These are phyloP conservation scores for Allomyces javanicus DNA, from an alignment of 192 early-diverging fungal genomes.

Conservation along the genomic window DNA sequence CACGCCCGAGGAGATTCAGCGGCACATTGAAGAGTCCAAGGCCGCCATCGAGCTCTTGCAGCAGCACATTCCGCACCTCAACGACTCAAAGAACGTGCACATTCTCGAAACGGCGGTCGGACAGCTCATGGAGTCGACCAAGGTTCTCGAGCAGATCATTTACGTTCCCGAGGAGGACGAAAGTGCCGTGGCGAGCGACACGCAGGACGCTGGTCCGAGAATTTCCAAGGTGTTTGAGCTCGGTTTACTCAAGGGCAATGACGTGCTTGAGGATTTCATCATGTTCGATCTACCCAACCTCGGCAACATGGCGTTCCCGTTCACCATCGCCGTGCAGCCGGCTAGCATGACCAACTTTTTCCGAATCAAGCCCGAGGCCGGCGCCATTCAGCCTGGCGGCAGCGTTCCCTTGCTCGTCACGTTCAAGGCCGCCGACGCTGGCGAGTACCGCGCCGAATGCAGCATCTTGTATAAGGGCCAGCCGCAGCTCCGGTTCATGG, in stretches of 20 bases:
- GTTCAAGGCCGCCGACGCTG: conserved; percentile 1
- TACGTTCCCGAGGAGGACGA: not conserved
- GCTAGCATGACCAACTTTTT: not conserved
- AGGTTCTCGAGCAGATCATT: not conserved
- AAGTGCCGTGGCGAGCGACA: no score
- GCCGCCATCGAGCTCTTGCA: not conserved
- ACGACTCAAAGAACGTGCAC: conserved; percentile 1
- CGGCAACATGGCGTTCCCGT: conserved; percentile 6
- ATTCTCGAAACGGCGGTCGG: not conserved
- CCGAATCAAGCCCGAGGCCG: not conserved
- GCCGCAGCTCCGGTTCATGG: conserved; percentile 11
- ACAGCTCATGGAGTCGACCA: not conserved
- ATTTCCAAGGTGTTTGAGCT: conserved; percentile 2
- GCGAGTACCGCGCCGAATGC: conserved; percentile 2
- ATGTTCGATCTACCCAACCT: conserved; percentile 6
- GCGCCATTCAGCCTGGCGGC: not conserved
- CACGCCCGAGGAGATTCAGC: not conserved
- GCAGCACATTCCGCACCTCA: not conserved
- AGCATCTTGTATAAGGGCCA: conserved; percentile 2
- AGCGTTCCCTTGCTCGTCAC: not conserved
- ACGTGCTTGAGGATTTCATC: not conserved
- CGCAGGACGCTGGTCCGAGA: no score
- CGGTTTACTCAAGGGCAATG: not conserved
- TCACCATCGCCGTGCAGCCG: conserved; percentile 2
- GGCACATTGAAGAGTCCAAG: not conserved